Conservation (phyloP, 192 early-diverging fungal genomes). For the Linderina pennispora region DNA sequence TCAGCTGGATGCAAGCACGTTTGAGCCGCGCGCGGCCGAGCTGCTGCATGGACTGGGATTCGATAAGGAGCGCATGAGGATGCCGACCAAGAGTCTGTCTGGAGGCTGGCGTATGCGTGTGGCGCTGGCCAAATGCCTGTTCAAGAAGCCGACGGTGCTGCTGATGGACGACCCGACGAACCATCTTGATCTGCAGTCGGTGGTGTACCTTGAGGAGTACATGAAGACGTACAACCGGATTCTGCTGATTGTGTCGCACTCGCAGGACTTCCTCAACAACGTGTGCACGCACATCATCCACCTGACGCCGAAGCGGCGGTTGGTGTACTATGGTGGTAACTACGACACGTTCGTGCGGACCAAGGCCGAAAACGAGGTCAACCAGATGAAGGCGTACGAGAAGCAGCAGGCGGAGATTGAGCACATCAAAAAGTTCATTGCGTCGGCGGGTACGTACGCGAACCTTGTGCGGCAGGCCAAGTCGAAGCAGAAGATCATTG, state of each 20-base stretch:
- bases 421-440: constrained; percentile 98
- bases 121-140: constrained; percentile 91
- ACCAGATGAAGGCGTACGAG: constrained; percentile 99
- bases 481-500: constrained; percentile 98
- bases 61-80: constrained; percentile 76
- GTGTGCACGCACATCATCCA: constrained; percentile 97
- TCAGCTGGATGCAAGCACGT: constrained; percentile 84
- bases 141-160: constrained; percentile 86
- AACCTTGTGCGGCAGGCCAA: constrained; percentile 99
- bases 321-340: constrained; percentile 96
- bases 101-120: constrained; percentile 99
- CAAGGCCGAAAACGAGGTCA: constrained; percentile 90
- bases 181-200: constrained; percentile 88
- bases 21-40: constrained; percentile 86
- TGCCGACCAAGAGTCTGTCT: constrained; percentile 93
- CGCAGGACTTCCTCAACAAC: constrained; percentile 91
- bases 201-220: constrained; percentile 81
- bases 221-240: constrained; percentile 75
- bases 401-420: constrained; percentile 99
- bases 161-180: constrained; percentile 93
- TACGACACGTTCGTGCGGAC: constrained; percentile 96
- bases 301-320: constrained; percentile 82
- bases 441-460: constrained; percentile 97
- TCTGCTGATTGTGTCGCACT: constrained; percentile 86
- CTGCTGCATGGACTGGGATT: constrained; percentile 96